Base-by-base conservation (phyloP, 805 yeast genomes). In the Yarrowia keelungensis region DNA sequence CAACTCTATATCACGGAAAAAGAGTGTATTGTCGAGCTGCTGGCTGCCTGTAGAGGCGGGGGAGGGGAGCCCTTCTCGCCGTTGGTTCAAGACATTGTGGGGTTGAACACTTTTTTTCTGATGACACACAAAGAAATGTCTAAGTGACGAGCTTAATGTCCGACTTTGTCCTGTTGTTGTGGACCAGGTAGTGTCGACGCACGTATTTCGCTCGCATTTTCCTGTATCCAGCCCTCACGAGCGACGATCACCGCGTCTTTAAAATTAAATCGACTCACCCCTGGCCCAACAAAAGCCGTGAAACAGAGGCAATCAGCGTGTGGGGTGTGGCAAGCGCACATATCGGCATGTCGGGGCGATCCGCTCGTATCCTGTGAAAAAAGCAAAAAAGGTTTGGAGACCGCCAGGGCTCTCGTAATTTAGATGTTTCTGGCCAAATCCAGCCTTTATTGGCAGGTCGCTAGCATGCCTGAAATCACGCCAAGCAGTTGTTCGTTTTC, bases 381-480 rank as follows among this genome's bases (percentile, higher is more conserved):
- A 53, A 53, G 59, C 59, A 53, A 53, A 38, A 36, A 38, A 53
- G 45, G 59, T 53, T 53, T 53, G 35, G 1, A 12, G 36, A 22
- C 36, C 14, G 19, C 35, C 59, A 53, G 59, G 59, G 59, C 42
- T 19, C 32, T 32, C 19, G 58, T 19, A 36, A 36, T 16, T 16
- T 51, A 9, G 22, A 35, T 19, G 15, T 16, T 15, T 51, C 16
- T 51, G 56, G 16, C 42, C 41, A 22, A 19, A 36, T 16, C n/a
- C 35, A 22, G 16, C 38, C 39, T 49, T 54, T 68, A 73, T 38
- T 66, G 61, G 66, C 99, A 95, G 3, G 95, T 89, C 45, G 90
- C 84, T 69, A 95, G 83, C 99, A 95, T 95, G 71, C 89, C 92
- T 72, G 92, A 89, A 46, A 95, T 90, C n/a, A 95, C 99, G 39